A percentile compares a stretch with the other conserved stretches of the same genome.
Conservation (phyloP, 1,139 yeast genomes). For the Diutina siamensis region DNA sequence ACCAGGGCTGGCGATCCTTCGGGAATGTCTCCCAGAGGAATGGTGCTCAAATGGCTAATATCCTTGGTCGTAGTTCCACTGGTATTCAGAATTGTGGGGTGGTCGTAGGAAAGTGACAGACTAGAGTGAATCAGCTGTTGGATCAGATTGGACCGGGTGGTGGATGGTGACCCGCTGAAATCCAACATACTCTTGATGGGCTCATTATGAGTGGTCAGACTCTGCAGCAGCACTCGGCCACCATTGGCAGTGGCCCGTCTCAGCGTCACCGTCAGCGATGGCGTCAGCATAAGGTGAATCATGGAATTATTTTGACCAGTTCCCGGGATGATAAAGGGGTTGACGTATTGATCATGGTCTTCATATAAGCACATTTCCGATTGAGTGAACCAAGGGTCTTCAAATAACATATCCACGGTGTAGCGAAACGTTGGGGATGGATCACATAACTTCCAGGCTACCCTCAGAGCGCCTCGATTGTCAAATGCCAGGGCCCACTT, state of each 20-base stretch:
- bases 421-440: conserved; percentile 45
- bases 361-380: conserved; percentile 55
- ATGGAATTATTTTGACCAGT: not conserved
- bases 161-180: not conserved
- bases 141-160: not conserved
- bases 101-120: not conserved
- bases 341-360: conserved; percentile 28
- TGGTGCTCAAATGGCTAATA: not conserved
- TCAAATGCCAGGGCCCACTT: conserved; percentile 52
- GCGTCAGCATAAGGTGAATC: not conserved
- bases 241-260: not conserved
- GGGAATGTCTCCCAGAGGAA: not conserved
- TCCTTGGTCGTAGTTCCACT: not conserved
- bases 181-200: conserved; percentile 5
- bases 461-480: conserved; percentile 47
- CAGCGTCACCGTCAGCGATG: not conserved
- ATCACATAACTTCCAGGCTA: conserved; percentile 69
- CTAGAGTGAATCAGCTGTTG: conserved; percentile 3
- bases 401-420: conserved; percentile 39
- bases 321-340: not conserved
- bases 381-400: conserved; percentile 53
- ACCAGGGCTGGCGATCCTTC: not conserved
- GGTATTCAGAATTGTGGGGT: not conserved
- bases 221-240: not conserved
- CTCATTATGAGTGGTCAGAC: not conserved